Evolutionary conservation across 257 asterid genomes (phyloP).

Genomic region (Buddleja alternifolia): DNA sequence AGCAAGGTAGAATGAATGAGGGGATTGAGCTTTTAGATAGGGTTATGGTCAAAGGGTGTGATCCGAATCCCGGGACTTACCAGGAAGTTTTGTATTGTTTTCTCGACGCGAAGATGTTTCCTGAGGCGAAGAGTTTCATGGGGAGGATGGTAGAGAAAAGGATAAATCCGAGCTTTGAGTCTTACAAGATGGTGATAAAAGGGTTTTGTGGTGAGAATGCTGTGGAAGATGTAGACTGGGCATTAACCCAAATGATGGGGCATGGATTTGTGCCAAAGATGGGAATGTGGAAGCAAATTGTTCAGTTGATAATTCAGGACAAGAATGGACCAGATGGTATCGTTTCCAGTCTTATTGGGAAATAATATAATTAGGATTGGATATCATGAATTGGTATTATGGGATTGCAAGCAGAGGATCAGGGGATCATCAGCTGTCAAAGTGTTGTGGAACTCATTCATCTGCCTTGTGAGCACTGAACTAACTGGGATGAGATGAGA

Average conservation of each 20-base stretch:
- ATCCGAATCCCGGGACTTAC: conserved; percentile 75
- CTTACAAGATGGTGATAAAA: conserved; percentile 56
- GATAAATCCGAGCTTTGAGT: conserved; percentile 71
- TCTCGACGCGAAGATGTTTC: conserved; percentile 58
- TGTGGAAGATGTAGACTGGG: conserved; percentile 73
- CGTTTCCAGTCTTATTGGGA: conserved; percentile 1
- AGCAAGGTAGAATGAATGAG: conserved; percentile 51
- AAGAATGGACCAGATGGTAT: background rate
- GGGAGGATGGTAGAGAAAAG: conserved; percentile 50
- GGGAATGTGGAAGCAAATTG: conserved; percentile 81
- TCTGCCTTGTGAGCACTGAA: too few species aligned
- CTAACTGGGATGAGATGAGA: too few species aligned
- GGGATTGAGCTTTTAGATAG: conserved; percentile 59
- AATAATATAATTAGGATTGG: background rate
- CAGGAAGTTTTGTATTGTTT: conserved; percentile 78
- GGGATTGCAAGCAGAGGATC: too few species aligned
- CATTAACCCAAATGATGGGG: conserved; percentile 59
- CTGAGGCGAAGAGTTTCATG: conserved; percentile 69
- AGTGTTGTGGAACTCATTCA: too few species aligned
- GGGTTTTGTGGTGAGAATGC: conserved; percentile 61
- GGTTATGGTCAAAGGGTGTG: conserved; percentile 71
- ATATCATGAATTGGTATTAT: background rate
- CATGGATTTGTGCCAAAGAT: conserved; percentile 77
- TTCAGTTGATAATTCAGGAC: conserved; percentile 45
- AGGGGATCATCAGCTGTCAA: too few species aligned